A percentile compares a stretch with the other conserved stretches of the same genome.
Conservation (phyloP, 805 yeast genomes). For the Nakazawaea anatomiae region DNA sequence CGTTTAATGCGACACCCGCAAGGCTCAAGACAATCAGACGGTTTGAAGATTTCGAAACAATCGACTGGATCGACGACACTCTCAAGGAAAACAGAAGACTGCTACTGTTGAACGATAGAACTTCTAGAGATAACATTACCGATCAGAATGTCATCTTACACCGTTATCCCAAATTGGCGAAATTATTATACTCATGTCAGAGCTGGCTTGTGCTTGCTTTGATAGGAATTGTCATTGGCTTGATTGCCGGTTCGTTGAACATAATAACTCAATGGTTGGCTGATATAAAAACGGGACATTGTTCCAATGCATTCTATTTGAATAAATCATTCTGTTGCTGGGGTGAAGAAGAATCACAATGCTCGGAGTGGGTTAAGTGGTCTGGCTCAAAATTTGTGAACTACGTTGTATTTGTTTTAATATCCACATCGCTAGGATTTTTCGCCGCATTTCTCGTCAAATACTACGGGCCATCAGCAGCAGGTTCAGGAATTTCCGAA, state of each 20-base stretch:
- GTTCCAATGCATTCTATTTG: constrained; percentile 62
- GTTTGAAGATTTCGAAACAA: constrained; percentile 57
- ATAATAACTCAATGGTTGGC: constrained; percentile 85
- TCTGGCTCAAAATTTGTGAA: constrained; percentile 35
- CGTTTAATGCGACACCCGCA: neutral
- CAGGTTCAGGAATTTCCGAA: constrained; percentile 97
- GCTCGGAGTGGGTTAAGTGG: constrained; percentile 72
- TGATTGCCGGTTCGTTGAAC: constrained; percentile 76
- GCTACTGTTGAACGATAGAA: constrained; percentile 13
- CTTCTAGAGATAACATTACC: neutral
- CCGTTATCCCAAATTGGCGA: constrained; percentile 16
- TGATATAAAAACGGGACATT: constrained; percentile 72
- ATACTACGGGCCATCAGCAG: constrained; percentile 78
- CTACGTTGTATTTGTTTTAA: constrained; percentile 51
- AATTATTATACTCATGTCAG: constrained; percentile 33
- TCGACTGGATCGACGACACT: constrained; percentile 68
- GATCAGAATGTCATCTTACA: constrained; percentile 14
- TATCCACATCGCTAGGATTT: constrained; percentile 58
- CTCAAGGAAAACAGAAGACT: constrained; percentile 36
- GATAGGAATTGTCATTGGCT: constrained; percentile 75
- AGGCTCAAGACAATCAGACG: constrained; percentile 28
- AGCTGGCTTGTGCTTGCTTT: constrained; percentile 71
- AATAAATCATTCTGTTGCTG: constrained; percentile 80
- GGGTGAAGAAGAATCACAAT: constrained; percentile 44
- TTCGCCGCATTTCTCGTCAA: constrained; percentile 66